phyloP scores from a whole-genome alignment of 2,329 filamentous ascomycete species.

The Stachybotrys elegans region DNA sequence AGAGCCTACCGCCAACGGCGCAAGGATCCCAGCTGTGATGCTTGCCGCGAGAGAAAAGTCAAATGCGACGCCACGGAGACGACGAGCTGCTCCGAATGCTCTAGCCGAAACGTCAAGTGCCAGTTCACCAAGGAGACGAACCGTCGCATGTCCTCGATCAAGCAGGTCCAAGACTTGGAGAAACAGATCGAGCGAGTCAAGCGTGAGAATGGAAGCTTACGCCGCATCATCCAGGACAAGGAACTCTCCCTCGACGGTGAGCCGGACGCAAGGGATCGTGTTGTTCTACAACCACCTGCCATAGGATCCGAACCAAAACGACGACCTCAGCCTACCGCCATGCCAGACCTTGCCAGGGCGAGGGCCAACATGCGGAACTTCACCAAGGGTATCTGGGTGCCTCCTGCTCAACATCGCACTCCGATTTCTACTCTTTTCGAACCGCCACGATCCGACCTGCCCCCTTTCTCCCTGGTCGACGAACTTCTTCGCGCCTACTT shows the following conservation, averaged over 20 bases:
- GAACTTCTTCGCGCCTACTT: slow-evolving; percentile 72
- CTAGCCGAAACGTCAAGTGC: slow-evolving; percentile 92
- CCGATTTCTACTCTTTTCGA: slow-evolving; percentile 44
- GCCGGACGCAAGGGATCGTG: slow-evolving; percentile 44
- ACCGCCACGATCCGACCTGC: slow-evolving; percentile 58
- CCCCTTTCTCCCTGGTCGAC: slow-evolving; percentile 64
- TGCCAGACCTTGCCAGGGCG: slow-evolving; percentile 67
- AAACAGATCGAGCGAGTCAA: slow-evolving; percentile 79
- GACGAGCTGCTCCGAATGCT: slow-evolving; percentile 94
- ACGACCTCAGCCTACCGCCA: slow-evolving; percentile 53
- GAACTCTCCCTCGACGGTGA: slow-evolving; percentile 43
- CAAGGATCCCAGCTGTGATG: slow-evolving; percentile 97
- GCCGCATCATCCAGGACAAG: slow-evolving; percentile 54
- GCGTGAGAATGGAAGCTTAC: slow-evolving; percentile 72
- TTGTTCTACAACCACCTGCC: slow-evolving; percentile 54
- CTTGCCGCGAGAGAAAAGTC: slow-evolving; percentile 80
- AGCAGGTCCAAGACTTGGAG: slow-evolving; percentile 96
- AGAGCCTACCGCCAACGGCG: slow-evolving; percentile 89
- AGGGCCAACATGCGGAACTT: slow-evolving; percentile 68
- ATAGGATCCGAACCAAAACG: slow-evolving; percentile 62
- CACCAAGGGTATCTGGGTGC: slow-evolving; percentile 74
- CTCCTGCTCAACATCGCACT: slow-evolving; percentile 62
- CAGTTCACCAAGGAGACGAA: slow-evolving; percentile 99
- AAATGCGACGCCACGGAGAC: slow-evolving; percentile 97
- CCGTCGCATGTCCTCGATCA: slow-evolving; percentile 97